Evolutionary conservation across 2,329 filamentous ascomycete species (phyloP).

Genomic region (Penicillium sp.): DNA sequence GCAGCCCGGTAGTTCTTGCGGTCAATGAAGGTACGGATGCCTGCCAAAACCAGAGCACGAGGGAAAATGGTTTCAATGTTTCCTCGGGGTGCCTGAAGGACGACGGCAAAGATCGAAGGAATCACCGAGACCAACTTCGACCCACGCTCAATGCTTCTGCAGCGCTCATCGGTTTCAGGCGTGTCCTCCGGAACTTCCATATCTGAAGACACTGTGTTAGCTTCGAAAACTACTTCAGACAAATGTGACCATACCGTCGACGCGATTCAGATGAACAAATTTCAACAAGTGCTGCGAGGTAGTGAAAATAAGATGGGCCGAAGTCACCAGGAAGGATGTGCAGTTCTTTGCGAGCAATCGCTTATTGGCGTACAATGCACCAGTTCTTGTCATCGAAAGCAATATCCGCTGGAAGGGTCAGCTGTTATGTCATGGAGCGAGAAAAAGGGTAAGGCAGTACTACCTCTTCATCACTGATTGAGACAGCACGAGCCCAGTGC

Average conservation of each 20-base stretch:
- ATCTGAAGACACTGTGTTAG: conserved; percentile 47
- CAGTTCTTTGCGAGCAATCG: conserved; percentile 75
- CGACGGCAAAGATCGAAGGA: conserved; percentile 76
- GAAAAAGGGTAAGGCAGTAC: background rate
- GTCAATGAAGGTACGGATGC: conserved; percentile 77
- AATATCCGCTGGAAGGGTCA: conserved; percentile 41
- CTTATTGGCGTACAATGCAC: conserved; percentile 73
- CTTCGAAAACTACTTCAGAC: conserved; percentile 2
- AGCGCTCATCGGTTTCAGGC: conserved; percentile 86
- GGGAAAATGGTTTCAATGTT: conserved; percentile 95
- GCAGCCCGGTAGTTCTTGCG: conserved; percentile 75
- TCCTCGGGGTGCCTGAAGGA: conserved; percentile 91
- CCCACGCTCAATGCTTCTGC: conserved; percentile 85
- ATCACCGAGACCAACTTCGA: conserved; percentile 82
- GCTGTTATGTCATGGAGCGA: background rate
- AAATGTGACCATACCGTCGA: conserved; percentile 53
- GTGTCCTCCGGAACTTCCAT: conserved; percentile 82
- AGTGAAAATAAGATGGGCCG: conserved; percentile 81
- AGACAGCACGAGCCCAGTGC: conserved; percentile 37
- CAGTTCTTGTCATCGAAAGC: conserved; percentile 68
- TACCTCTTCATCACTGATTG: conserved; percentile 41
- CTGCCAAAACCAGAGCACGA: conserved; percentile 83
- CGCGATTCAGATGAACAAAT: conserved; percentile 73
- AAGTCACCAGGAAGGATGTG: conserved; percentile 81
- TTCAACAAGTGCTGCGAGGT: conserved; percentile 91